phyloP scores from a whole-genome alignment of 2,329 filamentous ascomycete genomes.

The Claviceps sp. region DNA sequence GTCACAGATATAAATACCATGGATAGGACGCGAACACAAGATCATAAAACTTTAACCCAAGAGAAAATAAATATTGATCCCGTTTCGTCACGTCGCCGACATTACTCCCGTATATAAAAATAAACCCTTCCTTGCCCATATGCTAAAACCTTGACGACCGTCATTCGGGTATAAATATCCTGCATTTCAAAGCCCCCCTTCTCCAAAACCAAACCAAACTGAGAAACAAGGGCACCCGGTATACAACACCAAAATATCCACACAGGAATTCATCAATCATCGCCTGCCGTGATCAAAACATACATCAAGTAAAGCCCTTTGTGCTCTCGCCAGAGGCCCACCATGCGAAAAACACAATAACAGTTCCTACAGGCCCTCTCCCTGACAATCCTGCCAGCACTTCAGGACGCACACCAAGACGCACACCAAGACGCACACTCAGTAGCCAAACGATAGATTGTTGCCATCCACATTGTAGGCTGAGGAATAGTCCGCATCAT shows the following conservation, averaged over 20 bases:
- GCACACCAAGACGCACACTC: neutral
- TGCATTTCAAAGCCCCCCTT: constrained; percentile 9
- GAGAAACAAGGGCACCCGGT: neutral
- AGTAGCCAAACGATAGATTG: constrained; percentile 18
- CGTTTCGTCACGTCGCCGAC: neutral
- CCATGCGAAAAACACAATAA: too few species aligned
- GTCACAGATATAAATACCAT: neutral
- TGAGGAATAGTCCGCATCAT: constrained; percentile 37
- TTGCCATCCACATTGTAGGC: constrained; percentile 37
- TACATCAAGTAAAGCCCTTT: neutral
- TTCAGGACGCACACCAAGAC: neutral
- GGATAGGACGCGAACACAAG: too few species aligned
- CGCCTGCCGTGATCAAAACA: neutral
- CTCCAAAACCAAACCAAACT: neutral
- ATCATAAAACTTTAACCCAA: neutral
- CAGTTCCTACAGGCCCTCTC: too few species aligned
- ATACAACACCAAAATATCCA: neutral
- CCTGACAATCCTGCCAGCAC: too few species aligned
- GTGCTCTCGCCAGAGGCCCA: too few species aligned
- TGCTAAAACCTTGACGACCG: neutral
- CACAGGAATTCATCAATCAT: neutral
- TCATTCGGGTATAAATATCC: constrained; percentile 17
- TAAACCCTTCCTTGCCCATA: neutral
- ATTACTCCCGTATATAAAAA: neutral
- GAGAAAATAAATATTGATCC: too few species aligned